Conservation (phyloP, 2,329 filamentous ascomycete species). For the Penicillium sclerotigenum region DNA sequence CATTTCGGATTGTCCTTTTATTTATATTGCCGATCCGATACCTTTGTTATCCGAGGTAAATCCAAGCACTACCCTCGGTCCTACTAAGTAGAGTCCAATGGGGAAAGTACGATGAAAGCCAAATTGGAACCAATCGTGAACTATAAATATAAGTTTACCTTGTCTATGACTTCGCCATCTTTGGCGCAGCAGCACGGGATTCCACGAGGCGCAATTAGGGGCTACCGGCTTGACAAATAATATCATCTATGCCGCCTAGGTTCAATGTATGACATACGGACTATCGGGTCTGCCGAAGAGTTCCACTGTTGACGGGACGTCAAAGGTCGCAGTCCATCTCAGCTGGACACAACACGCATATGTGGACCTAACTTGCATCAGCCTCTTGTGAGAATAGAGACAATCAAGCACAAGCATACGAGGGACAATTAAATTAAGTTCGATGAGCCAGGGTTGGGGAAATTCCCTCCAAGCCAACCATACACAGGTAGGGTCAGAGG, state of each 20-base stretch:
- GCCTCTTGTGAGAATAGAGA: not conserved
- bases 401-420: not conserved
- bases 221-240: not conserved
- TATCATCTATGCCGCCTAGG: not conserved
- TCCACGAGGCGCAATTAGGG: not conserved
- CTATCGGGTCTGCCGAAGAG: not conserved
- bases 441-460: not conserved
- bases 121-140: not conserved
- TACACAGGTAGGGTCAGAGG: no score
- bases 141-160: not conserved
- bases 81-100: not conserved
- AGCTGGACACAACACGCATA: slow-evolving; percentile 1
- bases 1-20: slow-evolving; percentile 22
- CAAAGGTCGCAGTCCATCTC: not conserved
- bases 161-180: not conserved
- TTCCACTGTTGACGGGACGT: not conserved
- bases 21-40: slow-evolving; percentile 29
- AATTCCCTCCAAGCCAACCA: not conserved
- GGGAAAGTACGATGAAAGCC: not conserved
- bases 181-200: slow-evolving; percentile 11
- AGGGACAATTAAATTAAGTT: slow-evolving; percentile 17
- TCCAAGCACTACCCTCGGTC: not conserved
- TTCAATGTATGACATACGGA: not conserved
- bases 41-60: slow-evolving; percentile 11
- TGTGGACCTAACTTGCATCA: slow-evolving; percentile 1